These are phyloP conservation scores for Diutina catenulata DNA, from an alignment of 1,139 yeast genomes.

Conservation along the genomic window DNA sequence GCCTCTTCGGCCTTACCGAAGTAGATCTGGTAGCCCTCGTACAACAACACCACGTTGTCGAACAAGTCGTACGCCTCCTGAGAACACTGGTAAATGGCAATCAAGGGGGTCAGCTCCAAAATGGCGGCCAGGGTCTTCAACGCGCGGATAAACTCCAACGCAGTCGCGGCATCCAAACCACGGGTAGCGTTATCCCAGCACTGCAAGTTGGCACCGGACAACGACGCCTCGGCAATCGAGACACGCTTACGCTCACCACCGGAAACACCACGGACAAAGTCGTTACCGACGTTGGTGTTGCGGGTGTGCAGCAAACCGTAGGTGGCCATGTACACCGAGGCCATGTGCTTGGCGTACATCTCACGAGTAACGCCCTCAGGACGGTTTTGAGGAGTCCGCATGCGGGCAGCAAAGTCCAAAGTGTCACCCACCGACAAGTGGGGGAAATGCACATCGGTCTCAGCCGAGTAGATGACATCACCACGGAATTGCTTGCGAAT, in stretches of 20 bases:
- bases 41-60: conserved; percentile 62
- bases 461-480: conserved; percentile 65
- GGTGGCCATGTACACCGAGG: conserved; percentile 62
- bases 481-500: conserved; percentile 46
- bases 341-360: conserved; percentile 46
- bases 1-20: conserved; percentile 56
- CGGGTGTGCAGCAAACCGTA: conserved; percentile 58
- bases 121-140: conserved; percentile 52
- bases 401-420: conserved; percentile 47
- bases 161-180: conserved; percentile 68
- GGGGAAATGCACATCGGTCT: conserved; percentile 62
- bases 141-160: conserved; percentile 62
- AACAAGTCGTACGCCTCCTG: conserved; percentile 68
- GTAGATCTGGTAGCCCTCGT: conserved; percentile 69
- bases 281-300: conserved; percentile 61
- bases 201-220: conserved; percentile 51
- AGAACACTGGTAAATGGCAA: conserved; percentile 77
- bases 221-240: conserved; percentile 58
- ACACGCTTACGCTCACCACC: conserved; percentile 85
- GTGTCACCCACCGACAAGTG: conserved; percentile 66
- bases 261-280: conserved; percentile 65
- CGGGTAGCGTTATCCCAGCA: conserved; percentile 73
- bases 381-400: conserved; percentile 58
- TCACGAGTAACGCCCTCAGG: conserved; percentile 20
- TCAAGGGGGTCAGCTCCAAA: conserved; percentile 48